Base-by-base conservation (phyloP, 2,329 filamentous ascomycete species). In the Grosmannia serpens region DNA sequence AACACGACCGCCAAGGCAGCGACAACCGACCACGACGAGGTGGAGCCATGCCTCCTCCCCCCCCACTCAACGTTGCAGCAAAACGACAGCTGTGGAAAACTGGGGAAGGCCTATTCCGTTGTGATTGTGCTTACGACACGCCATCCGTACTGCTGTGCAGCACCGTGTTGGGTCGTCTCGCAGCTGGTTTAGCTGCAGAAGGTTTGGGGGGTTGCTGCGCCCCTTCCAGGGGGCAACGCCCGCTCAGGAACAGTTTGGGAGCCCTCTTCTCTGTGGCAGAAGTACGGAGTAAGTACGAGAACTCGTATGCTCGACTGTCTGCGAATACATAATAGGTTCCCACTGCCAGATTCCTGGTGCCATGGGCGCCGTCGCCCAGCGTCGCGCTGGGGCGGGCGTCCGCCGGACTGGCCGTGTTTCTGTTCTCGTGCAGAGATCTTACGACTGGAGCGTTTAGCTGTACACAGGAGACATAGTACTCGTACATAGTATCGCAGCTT, bases 41-140 rank as follows among this genome's bases (percentile, higher is more conserved):
- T 46, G 20, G 56, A 5, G 9, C 41, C n/a, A 10, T 24, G 38
- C 27, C 15, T 8, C 8, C 15, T 41, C 57, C 56, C 51, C 57
- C 57, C 56, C 51, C 57, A 59, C 53, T 26, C 47, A 22, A 53
- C 46, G 57, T 52, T 56, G 47, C 57, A 59, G 31, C 27, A 46
- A 41, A 11, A 33, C 24, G 29, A 41, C 33, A 51, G 38, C 20
- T 17, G 13, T 56, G 53, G 35, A 59, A 59, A 59, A 59, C 58
- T 55, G 58, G 58, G 58, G 54, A 59, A 59, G 50, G 50, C 24
- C 27, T 29, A 15, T 17, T 17, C 44, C 11, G 41, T 22, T 50
- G n/a, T 57, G 27, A 29, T 53, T 50, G 47, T 52, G 46, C 31
- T 55, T 24, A 47, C 46, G 46, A 47, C 46, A 50, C 47, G 26